These are phyloP conservation scores for Penicillium silybi DNA, from an alignment of 495 filamentous ascomycete genomes.

Conservation along the genomic window DNA sequence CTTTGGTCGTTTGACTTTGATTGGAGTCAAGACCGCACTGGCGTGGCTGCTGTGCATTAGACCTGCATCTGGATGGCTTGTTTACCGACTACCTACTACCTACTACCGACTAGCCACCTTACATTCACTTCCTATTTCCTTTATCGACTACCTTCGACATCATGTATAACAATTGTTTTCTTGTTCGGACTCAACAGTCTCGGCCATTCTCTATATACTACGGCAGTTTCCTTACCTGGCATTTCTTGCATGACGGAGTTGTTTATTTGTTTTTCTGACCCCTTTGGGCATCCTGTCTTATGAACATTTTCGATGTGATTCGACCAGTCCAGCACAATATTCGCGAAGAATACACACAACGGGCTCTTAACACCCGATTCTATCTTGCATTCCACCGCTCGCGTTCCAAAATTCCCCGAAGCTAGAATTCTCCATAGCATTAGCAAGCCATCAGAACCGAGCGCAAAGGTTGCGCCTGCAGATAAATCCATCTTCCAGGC, in stretches of 20 bases:
- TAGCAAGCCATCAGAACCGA: neutral
- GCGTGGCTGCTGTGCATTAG: slow-evolving; percentile 36
- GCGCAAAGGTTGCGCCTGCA: neutral
- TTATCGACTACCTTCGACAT: slow-evolving; percentile 5
- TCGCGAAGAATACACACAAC: neutral
- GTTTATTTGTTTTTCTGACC: neutral
- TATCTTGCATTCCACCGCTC: neutral
- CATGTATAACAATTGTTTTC: slow-evolving; percentile 2
- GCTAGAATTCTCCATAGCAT: neutral
- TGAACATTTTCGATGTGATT: neutral
- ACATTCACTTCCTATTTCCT: slow-evolving; percentile 7
- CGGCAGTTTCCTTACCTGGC: neutral
- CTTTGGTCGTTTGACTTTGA: slow-evolving; percentile 42
- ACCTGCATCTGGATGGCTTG: neutral
- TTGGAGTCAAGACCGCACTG: slow-evolving; percentile 33
- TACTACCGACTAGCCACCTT: neutral
- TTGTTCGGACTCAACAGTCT: neutral
- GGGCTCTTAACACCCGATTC: neutral
- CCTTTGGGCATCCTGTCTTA: slow-evolving; percentile 1
- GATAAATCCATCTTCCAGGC: neutral
- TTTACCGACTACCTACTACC: neutral
- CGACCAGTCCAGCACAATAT: neutral
- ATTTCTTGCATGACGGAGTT: slow-evolving; percentile 5
- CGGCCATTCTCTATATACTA: neutral
- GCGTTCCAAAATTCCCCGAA: no score